Conservation (phyloP, 352 stramenopile genomes). For the Globisporangium spiculum region DNA sequence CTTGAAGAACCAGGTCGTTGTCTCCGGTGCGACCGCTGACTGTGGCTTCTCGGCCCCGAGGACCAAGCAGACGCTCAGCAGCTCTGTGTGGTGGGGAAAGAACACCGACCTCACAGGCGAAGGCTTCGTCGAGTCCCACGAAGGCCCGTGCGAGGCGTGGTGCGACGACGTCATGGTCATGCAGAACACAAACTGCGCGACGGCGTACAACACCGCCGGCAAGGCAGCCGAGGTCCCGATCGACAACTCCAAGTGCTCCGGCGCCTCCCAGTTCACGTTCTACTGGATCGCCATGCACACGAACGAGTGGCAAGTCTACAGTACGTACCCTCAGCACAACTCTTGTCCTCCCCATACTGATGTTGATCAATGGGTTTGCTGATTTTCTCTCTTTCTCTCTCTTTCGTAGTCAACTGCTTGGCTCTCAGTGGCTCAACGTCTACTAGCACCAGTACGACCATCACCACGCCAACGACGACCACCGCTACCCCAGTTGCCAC, state of each 20-base stretch:
- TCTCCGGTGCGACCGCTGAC: constrained; percentile 18
- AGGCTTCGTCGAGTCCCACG: constrained; percentile 29
- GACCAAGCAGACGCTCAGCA: constrained; percentile 21
- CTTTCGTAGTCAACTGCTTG: constrained; percentile 19
- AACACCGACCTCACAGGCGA: constrained; percentile 26
- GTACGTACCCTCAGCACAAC: constrained; percentile 20
- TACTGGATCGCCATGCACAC: constrained; percentile 46
- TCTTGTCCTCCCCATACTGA: constrained; percentile 14
- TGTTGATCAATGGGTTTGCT: constrained; percentile 10
- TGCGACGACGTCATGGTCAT: constrained; percentile 27
- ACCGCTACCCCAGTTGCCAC: constrained; percentile 13
- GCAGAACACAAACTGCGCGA: constrained; percentile 25
- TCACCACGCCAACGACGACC: constrained; percentile 14
- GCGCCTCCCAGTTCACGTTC: constrained; percentile 28
- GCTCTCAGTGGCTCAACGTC: constrained; percentile 14
- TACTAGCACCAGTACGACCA: constrained; percentile 9
- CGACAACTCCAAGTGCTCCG: constrained; percentile 23
- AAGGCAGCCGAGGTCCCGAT: constrained; percentile 23
- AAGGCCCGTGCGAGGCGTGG: constrained; percentile 34
- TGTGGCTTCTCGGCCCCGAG: constrained; percentile 27
- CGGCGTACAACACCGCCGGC: constrained; percentile 21
- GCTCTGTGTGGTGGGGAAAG: constrained; percentile 28
- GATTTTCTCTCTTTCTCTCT: constrained; percentile 11
- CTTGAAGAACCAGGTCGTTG: constrained; percentile 21
- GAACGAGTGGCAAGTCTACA: constrained; percentile 39